phyloP scores from a whole-genome alignment of 805 yeast genomes.

The Cyberlindnera nakhonratchasimensis region DNA sequence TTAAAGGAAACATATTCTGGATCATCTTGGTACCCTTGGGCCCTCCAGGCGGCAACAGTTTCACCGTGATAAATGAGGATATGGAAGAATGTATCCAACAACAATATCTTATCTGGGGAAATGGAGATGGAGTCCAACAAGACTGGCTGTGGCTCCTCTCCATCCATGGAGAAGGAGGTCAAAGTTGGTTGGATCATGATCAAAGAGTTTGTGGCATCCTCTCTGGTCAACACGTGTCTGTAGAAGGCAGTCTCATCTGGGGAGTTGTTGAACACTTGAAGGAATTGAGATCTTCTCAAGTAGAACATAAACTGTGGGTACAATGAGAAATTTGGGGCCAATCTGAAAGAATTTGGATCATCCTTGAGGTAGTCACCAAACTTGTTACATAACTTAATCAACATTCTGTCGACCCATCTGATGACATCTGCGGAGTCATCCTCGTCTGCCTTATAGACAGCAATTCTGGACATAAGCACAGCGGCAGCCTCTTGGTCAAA shows the following conservation, averaged over 20 bases:
- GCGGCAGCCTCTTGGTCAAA: constrained; percentile 78
- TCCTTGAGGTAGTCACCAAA: constrained; percentile 48
- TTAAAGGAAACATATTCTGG: constrained; percentile 59
- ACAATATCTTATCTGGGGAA: constrained; percentile 51
- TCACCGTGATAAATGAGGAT: constrained; percentile 65
- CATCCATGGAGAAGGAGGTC: constrained; percentile 46
- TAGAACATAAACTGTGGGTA: constrained; percentile 69
- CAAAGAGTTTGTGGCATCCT: constrained; percentile 56
- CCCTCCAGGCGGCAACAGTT: constrained; percentile 63
- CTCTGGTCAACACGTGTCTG: constrained; percentile 58
- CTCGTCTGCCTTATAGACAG: constrained; percentile 35
- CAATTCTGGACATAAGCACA: constrained; percentile 54
- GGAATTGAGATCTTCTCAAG: constrained; percentile 60
- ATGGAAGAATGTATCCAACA: constrained; percentile 68
- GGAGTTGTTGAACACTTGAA: constrained; percentile 64
- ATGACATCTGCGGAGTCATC: constrained; percentile 38
- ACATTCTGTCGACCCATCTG: constrained; percentile 46
- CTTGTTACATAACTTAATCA: constrained; percentile 44
- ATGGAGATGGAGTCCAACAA: constrained; percentile 61
- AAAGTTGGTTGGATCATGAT: constrained; percentile 71
- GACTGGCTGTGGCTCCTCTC: constrained; percentile 57
- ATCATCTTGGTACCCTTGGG: constrained; percentile 57
- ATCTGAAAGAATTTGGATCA: constrained; percentile 44
- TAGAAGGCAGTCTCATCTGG: constrained; percentile 70
- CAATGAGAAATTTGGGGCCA: constrained; percentile 47